These are phyloP conservation scores for Candida coquimbonensis DNA, from an alignment of 805 yeast genomes.

Conservation along the genomic window DNA sequence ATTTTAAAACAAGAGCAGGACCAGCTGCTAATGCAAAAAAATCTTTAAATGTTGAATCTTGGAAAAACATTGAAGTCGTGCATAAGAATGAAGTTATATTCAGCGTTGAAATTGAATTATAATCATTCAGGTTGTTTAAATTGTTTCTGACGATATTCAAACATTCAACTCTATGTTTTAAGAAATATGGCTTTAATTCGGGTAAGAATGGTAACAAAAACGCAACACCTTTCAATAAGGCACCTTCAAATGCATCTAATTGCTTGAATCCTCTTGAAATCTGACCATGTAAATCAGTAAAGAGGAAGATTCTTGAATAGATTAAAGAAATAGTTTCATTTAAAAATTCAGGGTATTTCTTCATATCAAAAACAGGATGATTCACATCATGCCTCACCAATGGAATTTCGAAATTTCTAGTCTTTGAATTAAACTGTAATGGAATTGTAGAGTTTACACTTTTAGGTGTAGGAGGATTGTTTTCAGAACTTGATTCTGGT, in stretches of 20 bases:
- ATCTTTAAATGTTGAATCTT: conserved; percentile 7
- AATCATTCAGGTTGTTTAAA: conserved; percentile 11
- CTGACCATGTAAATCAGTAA: conserved; percentile 5
- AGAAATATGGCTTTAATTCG: conserved; percentile 5
- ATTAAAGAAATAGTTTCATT: conserved; percentile 14
- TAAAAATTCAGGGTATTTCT: conserved; percentile 9
- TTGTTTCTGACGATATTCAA: conserved; percentile 8
- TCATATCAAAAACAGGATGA: conserved; percentile 8
- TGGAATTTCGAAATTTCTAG: conserved; percentile 1
- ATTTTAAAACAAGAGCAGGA: conserved; percentile 12
- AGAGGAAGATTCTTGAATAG: conserved; percentile 11
- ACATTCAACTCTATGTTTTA: conserved; percentile 11
- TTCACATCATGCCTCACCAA: conserved; percentile 9
- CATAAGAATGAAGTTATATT: conserved; percentile 6
- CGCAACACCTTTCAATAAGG: conserved; percentile 13
- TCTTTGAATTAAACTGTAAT: not conserved
- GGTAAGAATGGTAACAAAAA: conserved; percentile 4
- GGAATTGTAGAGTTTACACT: not conserved
- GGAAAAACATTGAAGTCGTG: conserved; percentile 9
- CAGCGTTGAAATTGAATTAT: conserved; percentile 9
- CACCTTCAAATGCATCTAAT: conserved; percentile 8
- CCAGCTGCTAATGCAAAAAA: conserved; percentile 16
- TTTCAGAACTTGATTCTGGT: not conserved
- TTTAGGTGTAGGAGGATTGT: not conserved
- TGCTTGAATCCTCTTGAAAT: not conserved